These are phyloP conservation scores for Cordyceps tenuipes DNA, from an alignment of 2,329 filamentous ascomycete genomes.

Conservation along the genomic window DNA sequence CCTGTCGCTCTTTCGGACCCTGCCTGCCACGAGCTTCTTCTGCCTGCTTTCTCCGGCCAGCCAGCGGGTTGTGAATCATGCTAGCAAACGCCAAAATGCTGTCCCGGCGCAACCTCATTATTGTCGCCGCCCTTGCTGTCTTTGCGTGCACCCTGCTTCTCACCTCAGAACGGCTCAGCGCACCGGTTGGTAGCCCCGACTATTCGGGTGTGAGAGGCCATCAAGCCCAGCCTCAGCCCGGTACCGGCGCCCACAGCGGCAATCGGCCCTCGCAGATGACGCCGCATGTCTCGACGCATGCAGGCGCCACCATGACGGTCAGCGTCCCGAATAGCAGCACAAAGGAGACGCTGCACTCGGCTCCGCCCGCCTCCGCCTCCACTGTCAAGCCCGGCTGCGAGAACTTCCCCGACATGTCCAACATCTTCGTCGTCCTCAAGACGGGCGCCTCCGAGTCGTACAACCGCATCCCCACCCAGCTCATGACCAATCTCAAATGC, in stretches of 20 bases:
- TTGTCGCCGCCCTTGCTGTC: slow-evolving; percentile 20
- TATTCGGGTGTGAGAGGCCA: background rate
- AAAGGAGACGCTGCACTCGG: background rate
- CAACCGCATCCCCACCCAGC: slow-evolving; percentile 43
- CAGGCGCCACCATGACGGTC: background rate
- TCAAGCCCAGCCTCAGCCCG: background rate
- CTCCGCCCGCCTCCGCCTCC: background rate
- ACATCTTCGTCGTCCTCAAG: slow-evolving; percentile 45
- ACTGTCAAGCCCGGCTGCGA: slow-evolving; percentile 25
- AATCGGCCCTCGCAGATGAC: slow-evolving; percentile 5
- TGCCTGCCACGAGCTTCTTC: background rate
- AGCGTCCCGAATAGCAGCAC: background rate
- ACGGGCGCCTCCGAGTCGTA: slow-evolving; percentile 49
- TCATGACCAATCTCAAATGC: slow-evolving; percentile 44
- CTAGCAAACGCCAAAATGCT: slow-evolving; percentile 19
- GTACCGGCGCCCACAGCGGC: background rate
- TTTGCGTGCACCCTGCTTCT: slow-evolving; percentile 25
- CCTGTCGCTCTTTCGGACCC: background rate
- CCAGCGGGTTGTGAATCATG: slow-evolving; percentile 2
- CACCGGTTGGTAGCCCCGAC: slow-evolving; percentile 22
- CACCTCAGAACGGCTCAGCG: slow-evolving; percentile 23
- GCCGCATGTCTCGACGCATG: background rate
- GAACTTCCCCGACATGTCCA: slow-evolving; percentile 35
- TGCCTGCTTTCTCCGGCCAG: background rate
- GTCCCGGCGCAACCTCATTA: slow-evolving; percentile 21